Conservation (phyloP, 495 filamentous ascomycete species). For the Penicillium malachiteum region DNA sequence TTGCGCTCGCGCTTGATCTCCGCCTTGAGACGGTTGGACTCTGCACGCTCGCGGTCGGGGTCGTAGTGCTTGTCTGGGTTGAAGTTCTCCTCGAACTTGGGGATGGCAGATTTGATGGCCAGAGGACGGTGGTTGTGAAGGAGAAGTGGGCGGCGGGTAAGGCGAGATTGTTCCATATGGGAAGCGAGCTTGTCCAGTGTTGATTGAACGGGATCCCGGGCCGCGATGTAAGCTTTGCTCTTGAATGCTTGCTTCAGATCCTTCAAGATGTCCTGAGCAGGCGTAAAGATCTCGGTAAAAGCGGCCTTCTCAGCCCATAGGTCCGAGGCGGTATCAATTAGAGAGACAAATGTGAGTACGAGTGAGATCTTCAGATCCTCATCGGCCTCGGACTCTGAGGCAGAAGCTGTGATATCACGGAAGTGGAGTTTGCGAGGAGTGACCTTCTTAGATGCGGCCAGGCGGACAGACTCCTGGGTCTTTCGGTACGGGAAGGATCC, state of each 20-base stretch:
- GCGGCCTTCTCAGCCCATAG: slow-evolving; percentile 66
- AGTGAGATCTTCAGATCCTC: slow-evolving; percentile 59
- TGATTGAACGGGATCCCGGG: slow-evolving; percentile 35
- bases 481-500: slow-evolving; percentile 65
- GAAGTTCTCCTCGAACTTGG: slow-evolving; percentile 96
- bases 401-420: slow-evolving; percentile 50
- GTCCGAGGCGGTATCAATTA: slow-evolving; percentile 59
- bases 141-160: slow-evolving; percentile 71
- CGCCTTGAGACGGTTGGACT: slow-evolving; percentile 72
- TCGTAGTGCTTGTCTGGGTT: slow-evolving; percentile 96
- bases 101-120: slow-evolving; percentile 82
- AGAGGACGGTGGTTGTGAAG: slow-evolving; percentile 88
- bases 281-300: slow-evolving; percentile 70
- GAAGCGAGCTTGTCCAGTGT: slow-evolving; percentile 42
- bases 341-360: slow-evolving; percentile 52
- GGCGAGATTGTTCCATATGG: slow-evolving; percentile 54
- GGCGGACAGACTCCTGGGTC: slow-evolving; percentile 51
- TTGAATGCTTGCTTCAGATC: slow-evolving; percentile 55
- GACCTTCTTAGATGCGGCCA: slow-evolving; percentile 30
- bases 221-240: slow-evolving; percentile 45
- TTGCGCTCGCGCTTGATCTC: slow-evolving; percentile 96
- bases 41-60: slow-evolving; percentile 82
- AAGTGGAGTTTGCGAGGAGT: slow-evolving; percentile 39
- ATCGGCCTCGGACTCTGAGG: slow-evolving; percentile 24
- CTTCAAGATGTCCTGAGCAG: slow-evolving; percentile 53